Conservation (phyloP, 2,329 filamentous ascomycete genomes). For the Monosporascus ibericus region DNA sequence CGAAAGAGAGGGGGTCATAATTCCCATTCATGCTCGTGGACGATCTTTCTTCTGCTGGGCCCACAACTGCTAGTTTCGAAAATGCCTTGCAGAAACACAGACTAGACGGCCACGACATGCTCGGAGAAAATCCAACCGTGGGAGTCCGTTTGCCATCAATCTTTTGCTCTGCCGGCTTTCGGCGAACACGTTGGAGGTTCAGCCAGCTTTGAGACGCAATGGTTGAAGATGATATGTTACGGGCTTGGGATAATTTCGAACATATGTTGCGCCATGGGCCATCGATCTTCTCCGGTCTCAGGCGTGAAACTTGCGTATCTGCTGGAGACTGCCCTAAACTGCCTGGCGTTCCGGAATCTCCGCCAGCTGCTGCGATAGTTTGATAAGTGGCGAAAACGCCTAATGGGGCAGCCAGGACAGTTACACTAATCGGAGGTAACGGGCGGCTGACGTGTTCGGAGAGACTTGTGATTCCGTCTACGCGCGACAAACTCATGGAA, state of each 20-base stretch:
- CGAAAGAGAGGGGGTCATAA: constrained; percentile 43
- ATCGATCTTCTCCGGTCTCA: constrained; percentile 33
- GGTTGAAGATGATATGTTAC: constrained; percentile 39
- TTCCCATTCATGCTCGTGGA: constrained; percentile 33
- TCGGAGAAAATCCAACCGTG: constrained; percentile 27
- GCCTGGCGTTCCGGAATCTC: constrained; percentile 28
- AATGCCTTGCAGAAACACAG: constrained; percentile 47
- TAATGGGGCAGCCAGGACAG: constrained; percentile 49
- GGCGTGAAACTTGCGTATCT: constrained; percentile 42
- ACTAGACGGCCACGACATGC: constrained; percentile 47
- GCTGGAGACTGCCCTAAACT: constrained; percentile 42
- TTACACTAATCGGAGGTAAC: constrained; percentile 34
- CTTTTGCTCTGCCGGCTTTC: constrained; percentile 36
- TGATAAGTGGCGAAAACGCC: constrained; percentile 41
- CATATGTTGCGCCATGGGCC: constrained; percentile 46
- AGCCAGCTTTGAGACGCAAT: constrained; percentile 41
- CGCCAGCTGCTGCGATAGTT: constrained; percentile 23
- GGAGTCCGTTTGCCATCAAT: constrained; percentile 36
- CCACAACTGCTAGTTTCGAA: constrained; percentile 33
- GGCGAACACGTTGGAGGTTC: constrained; percentile 41
- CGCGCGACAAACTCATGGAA: constrained; percentile 40
- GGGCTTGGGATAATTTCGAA: constrained; percentile 42
- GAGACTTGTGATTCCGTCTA: constrained; percentile 40
- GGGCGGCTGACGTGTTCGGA: constrained; percentile 37
- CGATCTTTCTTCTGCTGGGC: constrained; percentile 33